Evolutionary conservation across 2,329 filamentous ascomycete species (phyloP).

Genomic region (Calonectria montana): DNA sequence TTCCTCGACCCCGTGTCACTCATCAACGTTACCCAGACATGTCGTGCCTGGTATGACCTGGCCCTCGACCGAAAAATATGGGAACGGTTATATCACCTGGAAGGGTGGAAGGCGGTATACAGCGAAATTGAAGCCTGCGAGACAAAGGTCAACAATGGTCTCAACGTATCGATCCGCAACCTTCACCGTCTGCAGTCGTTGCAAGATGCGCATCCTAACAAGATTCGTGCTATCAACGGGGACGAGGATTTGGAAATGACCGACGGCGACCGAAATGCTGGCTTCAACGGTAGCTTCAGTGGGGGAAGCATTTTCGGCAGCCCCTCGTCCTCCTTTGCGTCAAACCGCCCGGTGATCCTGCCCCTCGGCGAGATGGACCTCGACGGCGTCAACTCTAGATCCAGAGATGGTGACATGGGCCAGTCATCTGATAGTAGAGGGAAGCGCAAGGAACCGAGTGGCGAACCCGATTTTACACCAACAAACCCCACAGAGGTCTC

Average conservation of each 20-base stretch:
- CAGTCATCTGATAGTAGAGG: slow-evolving; percentile 45
- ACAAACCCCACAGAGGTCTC: slow-evolving; percentile 42
- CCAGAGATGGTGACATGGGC: slow-evolving; percentile 45
- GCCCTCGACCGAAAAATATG: slow-evolving; percentile 88
- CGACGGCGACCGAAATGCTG: slow-evolving; percentile 48
- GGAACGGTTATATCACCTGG: slow-evolving; percentile 83
- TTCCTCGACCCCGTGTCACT: slow-evolving; percentile 87
- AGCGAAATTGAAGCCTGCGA: slow-evolving; percentile 76
- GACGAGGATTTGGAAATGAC: slow-evolving; percentile 64
- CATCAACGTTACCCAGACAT: slow-evolving; percentile 81
- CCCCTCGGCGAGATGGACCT: slow-evolving; percentile 46
- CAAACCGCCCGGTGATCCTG: slow-evolving; percentile 38
- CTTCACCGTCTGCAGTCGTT: slow-evolving; percentile 58
- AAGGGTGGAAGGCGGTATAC: slow-evolving; percentile 84
- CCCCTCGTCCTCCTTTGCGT: slow-evolving; percentile 46
- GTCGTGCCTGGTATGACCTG: slow-evolving; percentile 83
- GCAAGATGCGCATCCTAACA: slow-evolving; percentile 61
- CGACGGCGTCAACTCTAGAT: slow-evolving; percentile 42
- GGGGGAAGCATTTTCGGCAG: slow-evolving; percentile 50
- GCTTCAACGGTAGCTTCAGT: slow-evolving; percentile 37
- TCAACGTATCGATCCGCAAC: slow-evolving; percentile 52
- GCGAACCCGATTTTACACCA: slow-evolving; percentile 46
- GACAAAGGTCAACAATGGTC: slow-evolving; percentile 62
- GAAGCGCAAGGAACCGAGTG: slow-evolving; percentile 52
- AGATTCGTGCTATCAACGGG: slow-evolving; percentile 64